Conservation (phyloP, 208 protist species). For the Leishmania martiniquensis region DNA sequence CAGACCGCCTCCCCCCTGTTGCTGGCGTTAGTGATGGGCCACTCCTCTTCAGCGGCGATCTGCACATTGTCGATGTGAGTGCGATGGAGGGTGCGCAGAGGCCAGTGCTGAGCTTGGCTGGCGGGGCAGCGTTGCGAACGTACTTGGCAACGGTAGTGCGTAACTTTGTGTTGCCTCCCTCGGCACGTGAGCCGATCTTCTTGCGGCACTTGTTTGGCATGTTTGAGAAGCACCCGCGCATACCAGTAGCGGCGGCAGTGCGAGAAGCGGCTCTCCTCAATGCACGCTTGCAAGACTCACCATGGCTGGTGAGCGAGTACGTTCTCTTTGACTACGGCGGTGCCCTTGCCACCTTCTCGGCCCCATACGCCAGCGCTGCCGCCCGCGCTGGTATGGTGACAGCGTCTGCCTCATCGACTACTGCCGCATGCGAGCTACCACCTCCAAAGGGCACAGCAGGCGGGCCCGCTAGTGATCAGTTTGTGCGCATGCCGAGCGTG, state of each 20-base stretch:
- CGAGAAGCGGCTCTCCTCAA: conserved; percentile 34
- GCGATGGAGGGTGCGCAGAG: not conserved
- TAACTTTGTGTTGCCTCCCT: conserved; percentile 25
- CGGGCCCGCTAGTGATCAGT: not conserved
- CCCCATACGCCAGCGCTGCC: not conserved
- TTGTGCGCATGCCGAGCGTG: conserved; percentile 32
- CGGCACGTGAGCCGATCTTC: conserved; percentile 20
- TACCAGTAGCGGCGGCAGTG: conserved; percentile 34
- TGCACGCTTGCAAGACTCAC: conserved; percentile 34
- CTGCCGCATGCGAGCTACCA: not conserved
- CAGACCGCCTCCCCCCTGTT: not conserved
- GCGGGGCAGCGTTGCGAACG: conserved; percentile 12
- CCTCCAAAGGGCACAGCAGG: not conserved
- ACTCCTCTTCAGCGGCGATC: conserved; percentile 30
- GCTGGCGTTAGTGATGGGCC: conserved; percentile 4
- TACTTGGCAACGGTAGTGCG: conserved; percentile 43
- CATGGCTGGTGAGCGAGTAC: conserved; percentile 59
- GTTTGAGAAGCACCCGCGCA: conserved; percentile 29
- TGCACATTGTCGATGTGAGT: conserved; percentile 37
- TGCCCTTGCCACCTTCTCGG: conserved; percentile 35
- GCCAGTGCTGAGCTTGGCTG: conserved; percentile 5
- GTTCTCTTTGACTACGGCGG: conserved; percentile 67
- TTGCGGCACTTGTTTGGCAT: conserved; percentile 31
- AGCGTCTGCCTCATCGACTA: not conserved
- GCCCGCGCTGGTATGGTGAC: not conserved